Evolutionary conservation across 257 asterid genomes (phyloP).

Genomic region (Anisodus acutangulus): DNA sequence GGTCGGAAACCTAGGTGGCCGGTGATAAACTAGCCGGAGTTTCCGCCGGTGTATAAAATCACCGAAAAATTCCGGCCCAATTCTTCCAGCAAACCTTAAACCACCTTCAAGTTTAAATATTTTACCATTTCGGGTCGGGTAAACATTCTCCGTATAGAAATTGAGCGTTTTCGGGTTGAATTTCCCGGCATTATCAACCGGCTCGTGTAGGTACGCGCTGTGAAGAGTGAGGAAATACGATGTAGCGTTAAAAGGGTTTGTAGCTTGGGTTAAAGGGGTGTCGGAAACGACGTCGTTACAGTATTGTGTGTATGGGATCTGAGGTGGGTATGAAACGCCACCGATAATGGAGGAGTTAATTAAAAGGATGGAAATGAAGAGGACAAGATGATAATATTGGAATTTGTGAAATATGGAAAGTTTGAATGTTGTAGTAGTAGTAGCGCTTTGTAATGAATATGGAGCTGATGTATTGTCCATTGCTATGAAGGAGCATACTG

Average conservation of each 20-base stretch:
- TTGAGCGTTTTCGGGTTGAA: conserved; percentile 43
- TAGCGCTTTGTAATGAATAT: conserved; percentile 22
- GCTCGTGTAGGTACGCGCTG: conserved; percentile 45
- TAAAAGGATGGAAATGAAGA: conserved; percentile 33
- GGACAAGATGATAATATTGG: conserved; percentile 1
- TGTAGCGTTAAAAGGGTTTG: conserved; percentile 42
- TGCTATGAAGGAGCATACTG: not conserved
- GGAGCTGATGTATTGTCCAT: conserved; percentile 29
- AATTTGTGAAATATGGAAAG: not conserved
- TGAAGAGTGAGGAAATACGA: conserved; percentile 42
- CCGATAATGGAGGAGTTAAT: conserved; percentile 28
- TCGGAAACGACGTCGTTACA: conserved; percentile 59
- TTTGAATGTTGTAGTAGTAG: not conserved
- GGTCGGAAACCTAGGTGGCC: conserved; percentile 70
- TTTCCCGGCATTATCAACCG: conserved; percentile 31
- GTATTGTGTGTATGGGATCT: conserved; percentile 52
- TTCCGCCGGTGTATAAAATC: conserved; percentile 57
- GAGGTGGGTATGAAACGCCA: conserved; percentile 15
- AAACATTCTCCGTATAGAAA: conserved; percentile 45
- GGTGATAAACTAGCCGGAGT: conserved; percentile 57
- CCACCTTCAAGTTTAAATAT: conserved; percentile 63
- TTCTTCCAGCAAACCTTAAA: conserved; percentile 29
- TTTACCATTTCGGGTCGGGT: conserved; percentile 54
- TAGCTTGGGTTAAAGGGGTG: conserved; percentile 41
- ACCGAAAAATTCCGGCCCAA: conserved; percentile 32